Percentiles rank a stretch among this genome's conserved stretches.
Conservation (phyloP, 1,139 yeast genomes). For the Diutina mesorugosa region DNA sequence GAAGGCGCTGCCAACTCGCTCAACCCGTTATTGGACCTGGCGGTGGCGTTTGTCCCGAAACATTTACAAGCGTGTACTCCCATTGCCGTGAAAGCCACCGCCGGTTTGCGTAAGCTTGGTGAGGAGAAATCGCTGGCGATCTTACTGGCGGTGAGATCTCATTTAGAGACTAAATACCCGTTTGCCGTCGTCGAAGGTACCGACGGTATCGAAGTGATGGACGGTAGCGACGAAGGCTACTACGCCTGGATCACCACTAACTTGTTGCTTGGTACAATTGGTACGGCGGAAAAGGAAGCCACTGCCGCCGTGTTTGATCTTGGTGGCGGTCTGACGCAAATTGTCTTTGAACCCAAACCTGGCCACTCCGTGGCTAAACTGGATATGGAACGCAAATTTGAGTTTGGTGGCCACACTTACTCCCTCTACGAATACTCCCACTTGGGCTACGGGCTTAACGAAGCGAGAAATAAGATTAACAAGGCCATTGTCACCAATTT, state of each 20-base stretch:
- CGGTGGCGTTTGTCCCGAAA: constrained; percentile 65
- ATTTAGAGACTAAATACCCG: constrained; percentile 69
- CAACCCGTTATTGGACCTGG: constrained; percentile 65
- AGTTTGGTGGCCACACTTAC: constrained; percentile 72
- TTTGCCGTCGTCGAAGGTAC: constrained; percentile 67
- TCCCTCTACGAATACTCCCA: constrained; percentile 90
- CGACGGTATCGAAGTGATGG: constrained; percentile 85
- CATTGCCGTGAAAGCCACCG: constrained; percentile 94
- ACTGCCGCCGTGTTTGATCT: constrained; percentile 96
- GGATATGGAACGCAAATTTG: constrained; percentile 72
- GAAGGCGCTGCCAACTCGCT: constrained; percentile 78
- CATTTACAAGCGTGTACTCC: constrained; percentile 73
- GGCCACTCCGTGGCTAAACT: constrained; percentile 65
- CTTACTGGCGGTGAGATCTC: constrained; percentile 60
- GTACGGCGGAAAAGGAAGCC: constrained; percentile 52
- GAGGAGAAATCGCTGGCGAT: constrained; percentile 57
- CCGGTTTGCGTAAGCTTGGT: constrained; percentile 86
- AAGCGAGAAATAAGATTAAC: constrained; percentile 80
- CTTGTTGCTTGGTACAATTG: constrained; percentile 84
- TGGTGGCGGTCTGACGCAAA: constrained; percentile 98
- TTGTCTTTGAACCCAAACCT: constrained; percentile 83
- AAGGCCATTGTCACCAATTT: constrained; percentile 39
- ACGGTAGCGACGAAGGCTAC: constrained; percentile 96
- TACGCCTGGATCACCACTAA: constrained; percentile 98
- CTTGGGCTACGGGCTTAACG: constrained; percentile 89